Evolutionary conservation across 345 rosid genomes (phyloP), one percentile per base, ranked within the genome.

Genomic region (Linum trigynum): DNA sequence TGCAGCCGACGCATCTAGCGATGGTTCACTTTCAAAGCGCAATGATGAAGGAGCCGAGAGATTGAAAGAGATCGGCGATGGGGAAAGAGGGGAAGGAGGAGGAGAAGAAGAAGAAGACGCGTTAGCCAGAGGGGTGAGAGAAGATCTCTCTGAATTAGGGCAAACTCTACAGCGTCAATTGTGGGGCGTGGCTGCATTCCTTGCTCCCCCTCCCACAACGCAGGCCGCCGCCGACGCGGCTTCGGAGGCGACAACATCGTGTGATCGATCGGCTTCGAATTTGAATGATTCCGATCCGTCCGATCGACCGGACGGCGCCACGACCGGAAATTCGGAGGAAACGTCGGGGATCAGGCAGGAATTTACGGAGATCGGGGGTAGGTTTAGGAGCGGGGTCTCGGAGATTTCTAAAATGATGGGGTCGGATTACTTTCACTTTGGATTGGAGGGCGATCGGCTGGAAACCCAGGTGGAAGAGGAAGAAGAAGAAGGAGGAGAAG

Each of bases 151-250:
- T 8, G 97, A 92, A 57, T 84, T 90, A 32, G 85, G 66, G 32
- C 85, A 88, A 68, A 75, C 95, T 78, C 75, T 92, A 51, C 78
- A 86, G 16, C 84, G 85, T 23, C 97, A 88, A 75, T 66, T 92
- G 15, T 88, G 96, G 95, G 99, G 95, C 2, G 96, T 90, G n/a
- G 96, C 99, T 50, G 82, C 92, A 35, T 86, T 92, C 71, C 89
- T 92, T 36, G 95, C 89, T 6, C 96, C 89, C 40, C 82, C 79
- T 2, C 71, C 72, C 32, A 23, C 32, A 23, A 23, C 32, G 32
- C 32, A 23, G 32, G 32, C 32, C 32, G 32, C 32, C 32, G 32
- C 32, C 32, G 32, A 23, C 0, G 32, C 32, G 32, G 32, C 32
- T 23, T 23, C 32, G 32, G 32, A 23, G 2, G 37, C 65, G 14